phyloP scores from a whole-genome alignment of 2,329 filamentous ascomycete genomes.

The Penicillium sp. region DNA sequence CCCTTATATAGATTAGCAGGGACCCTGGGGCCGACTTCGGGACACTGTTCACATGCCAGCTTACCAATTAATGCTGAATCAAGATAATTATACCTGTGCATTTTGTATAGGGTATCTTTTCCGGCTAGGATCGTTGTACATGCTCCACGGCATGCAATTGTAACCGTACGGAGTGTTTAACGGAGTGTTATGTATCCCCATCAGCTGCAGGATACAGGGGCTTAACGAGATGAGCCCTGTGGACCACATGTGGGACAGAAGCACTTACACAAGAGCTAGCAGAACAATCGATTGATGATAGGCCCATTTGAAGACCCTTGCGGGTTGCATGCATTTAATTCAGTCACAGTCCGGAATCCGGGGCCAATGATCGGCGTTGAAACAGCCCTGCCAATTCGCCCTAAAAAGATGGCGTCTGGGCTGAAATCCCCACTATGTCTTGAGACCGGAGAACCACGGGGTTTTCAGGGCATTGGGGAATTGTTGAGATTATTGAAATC shows the following conservation, averaged over 20 bases:
- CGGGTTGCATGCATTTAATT: slow-evolving; percentile 1
- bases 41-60: neutral
- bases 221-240: neutral
- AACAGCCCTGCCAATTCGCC: neutral
- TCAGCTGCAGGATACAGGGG: neutral
- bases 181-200: neutral
- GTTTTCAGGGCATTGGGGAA: neutral
- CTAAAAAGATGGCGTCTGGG: slow-evolving; percentile 1
- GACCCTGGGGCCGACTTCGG: neutral
- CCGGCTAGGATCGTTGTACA: neutral
- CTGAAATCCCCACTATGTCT: slow-evolving; percentile 5
- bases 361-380: neutral
- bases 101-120: neutral
- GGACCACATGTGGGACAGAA: neutral
- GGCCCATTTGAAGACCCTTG: slow-evolving; percentile 1
- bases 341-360: neutral
- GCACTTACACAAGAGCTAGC: neutral
- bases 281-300: neutral
- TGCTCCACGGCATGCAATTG: neutral
- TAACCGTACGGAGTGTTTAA: neutral
- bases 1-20: neutral
- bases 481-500: no score
- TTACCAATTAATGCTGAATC: neutral
- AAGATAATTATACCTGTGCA: neutral
- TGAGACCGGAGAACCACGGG: neutral